Evolutionary conservation across 2,329 filamentous ascomycete species (phyloP).

Genomic region (Aspergillus sp.): DNA sequence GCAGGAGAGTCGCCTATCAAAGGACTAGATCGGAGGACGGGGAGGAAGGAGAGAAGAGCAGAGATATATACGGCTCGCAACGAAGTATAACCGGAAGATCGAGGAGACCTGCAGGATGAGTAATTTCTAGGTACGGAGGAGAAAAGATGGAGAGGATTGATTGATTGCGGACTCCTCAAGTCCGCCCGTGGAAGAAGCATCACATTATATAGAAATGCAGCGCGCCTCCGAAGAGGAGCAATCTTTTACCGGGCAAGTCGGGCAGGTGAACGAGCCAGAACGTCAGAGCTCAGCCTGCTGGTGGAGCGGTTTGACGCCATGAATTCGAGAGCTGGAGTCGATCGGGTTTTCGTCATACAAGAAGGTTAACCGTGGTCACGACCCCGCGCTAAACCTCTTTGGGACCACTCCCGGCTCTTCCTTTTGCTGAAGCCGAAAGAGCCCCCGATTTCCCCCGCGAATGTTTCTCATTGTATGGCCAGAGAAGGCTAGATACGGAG

Average conservation of each 20-base stretch:
- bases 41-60: neutral
- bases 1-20: slow-evolving; percentile 20
- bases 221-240: slow-evolving; percentile 14
- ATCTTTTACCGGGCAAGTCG: slow-evolving; percentile 21
- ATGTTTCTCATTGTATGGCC: neutral
- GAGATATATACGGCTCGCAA: slow-evolving; percentile 6
- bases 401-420: slow-evolving; percentile 23
- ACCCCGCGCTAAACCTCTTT: slow-evolving; percentile 26
- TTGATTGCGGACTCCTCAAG: slow-evolving; percentile 11
- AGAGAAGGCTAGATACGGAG: neutral
- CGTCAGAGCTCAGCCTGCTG: slow-evolving; percentile 16
- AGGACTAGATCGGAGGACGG: neutral
- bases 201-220: slow-evolving; percentile 16
- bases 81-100: slow-evolving; percentile 4
- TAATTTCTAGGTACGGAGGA: slow-evolving; percentile 5
- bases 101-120: slow-evolving; percentile 11
- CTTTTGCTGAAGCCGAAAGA: slow-evolving; percentile 20
- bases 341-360: slow-evolving; percentile 22
- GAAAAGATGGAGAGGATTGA: neutral
- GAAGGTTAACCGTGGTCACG: slow-evolving; percentile 13
- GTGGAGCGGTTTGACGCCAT: slow-evolving; percentile 24
- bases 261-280: slow-evolving; percentile 13
- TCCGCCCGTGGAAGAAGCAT: slow-evolving; percentile 4
- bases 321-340: slow-evolving; percentile 1
- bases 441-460: slow-evolving; percentile 28